Base-by-base conservation (phyloP, 2,329 filamentous ascomycete genomes). In the Penicillium glabrum region DNA sequence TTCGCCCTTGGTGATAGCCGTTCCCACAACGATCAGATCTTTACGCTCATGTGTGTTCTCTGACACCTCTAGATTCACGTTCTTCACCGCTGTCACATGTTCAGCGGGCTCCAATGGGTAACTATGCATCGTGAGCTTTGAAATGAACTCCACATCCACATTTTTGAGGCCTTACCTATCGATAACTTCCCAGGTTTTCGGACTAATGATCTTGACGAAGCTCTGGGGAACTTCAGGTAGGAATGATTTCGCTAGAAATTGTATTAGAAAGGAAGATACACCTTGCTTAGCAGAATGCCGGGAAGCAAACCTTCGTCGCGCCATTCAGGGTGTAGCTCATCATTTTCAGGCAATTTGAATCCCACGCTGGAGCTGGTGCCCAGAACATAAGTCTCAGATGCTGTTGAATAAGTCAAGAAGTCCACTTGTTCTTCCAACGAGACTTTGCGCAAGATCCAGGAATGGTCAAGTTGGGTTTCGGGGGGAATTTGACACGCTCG, bases 11-110 rank as follows among this genome's bases (percentile, higher is more conserved):
- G 88, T 84, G 26, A 95, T 83, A 1, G 91, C 89, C 0, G 93
- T 96, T 14, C 93, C 95, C 1, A 97, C 88, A 0, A 88, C 86
- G 50, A 99, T 83, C 46, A 98, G 82, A 68, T 90, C 88, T 67
- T 87, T 89, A 16, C 91, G 87, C 71, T 96, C 90, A 69, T 95
- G 91, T 0, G 92, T 97, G 33, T 88, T 86, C 75, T 99, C 95
- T 0, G 93, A 97, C 8, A 96, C 82, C 73, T 98, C 95, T 14
- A 99, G 84, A 53, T 89, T 89, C 39, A 98, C 82, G 5, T 89
- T 88, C 72, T 93, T 88, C 67, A 98, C 85, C 59, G 89, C 91
- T 70, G 95, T 88, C 14, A 96, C 81, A 13, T 86, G 84, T 75
- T 97, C 93, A 60, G 83, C 87, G 0, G 85, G 78, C 53, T 93